A percentile compares a stretch with the other conserved stretches of the same genome.
phyloP scores from a whole-genome alignment of 2,329 filamentous ascomycete species.

The Stachybotrys elegans region DNA sequence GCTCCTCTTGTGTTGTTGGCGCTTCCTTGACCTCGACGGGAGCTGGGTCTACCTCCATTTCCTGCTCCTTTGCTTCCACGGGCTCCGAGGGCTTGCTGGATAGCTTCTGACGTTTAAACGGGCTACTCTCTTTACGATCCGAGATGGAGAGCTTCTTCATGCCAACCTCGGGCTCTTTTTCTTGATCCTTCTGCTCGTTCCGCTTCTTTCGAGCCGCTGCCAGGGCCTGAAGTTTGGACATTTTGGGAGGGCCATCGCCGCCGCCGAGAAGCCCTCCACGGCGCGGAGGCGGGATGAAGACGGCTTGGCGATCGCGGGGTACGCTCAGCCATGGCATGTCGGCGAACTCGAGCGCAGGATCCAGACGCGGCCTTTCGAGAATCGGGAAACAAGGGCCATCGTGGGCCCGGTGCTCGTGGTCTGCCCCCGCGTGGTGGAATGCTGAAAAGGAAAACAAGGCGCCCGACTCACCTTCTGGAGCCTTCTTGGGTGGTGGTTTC shows the following conservation, averaged over 20 bases:
- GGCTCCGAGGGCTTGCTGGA: conserved; percentile 2
- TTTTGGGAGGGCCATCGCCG: conserved; percentile 57
- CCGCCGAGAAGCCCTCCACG: conserved; percentile 74
- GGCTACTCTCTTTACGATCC: conserved; percentile 23
- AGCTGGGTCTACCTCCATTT: no score
- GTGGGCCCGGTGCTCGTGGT: conserved; percentile 14
- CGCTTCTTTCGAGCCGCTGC: conserved; percentile 84
- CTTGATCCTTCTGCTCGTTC: conserved; percentile 49
- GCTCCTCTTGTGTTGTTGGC: no score
- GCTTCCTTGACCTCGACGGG: no score
- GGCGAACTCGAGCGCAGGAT: conserved; percentile 60
- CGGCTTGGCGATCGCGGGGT: conserved; percentile 58
- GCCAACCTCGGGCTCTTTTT: conserved; percentile 20
- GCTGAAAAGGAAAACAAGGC: conserved; percentile 25
- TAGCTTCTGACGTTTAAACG: conserved; percentile 19
- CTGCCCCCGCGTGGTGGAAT: conserved; percentile 26
- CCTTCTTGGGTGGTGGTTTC: conserved; percentile 37
- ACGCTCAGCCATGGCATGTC: conserved; percentile 83
- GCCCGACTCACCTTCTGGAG: conserved; percentile 35
- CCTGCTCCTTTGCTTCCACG: no score
- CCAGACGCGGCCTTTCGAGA: conserved; percentile 13
- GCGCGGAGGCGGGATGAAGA: conserved; percentile 52
- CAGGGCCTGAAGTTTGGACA: conserved; percentile 87
- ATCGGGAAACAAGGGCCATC: conserved; percentile 9
- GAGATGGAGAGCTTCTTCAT: conserved; percentile 26